Evolutionary conservation across 768 basidiomycete genomes (phyloP).

Genomic region (Mrakia frigida): DNA sequence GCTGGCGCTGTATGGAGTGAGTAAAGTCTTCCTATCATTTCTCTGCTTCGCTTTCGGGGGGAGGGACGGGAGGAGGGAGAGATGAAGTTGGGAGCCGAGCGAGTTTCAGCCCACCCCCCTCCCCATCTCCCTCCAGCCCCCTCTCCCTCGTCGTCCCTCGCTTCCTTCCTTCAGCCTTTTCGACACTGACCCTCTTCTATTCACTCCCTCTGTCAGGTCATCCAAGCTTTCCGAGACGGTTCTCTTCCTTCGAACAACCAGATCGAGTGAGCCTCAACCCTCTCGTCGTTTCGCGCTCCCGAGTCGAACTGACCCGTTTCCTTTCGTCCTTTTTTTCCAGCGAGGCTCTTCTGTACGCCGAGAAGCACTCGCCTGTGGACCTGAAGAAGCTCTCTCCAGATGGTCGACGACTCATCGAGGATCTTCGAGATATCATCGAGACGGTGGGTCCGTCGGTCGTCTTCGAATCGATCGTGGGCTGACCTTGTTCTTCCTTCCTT

Average conservation of each 20-base stretch:
- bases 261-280: conserved; percentile 50
- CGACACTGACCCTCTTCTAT: not conserved
- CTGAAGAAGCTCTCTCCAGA: conserved; percentile 64
- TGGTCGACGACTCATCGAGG: conserved; percentile 68
- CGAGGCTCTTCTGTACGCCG: conserved; percentile 50
- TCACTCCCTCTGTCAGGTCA: conserved; percentile 40
- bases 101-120: not conserved
- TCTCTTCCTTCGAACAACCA: conserved; percentile 49
- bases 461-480: not conserved
- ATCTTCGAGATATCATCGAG: conserved; percentile 68
- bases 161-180: not conserved
- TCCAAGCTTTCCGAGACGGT: conserved; percentile 73
- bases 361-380: conserved; percentile 56
- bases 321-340: too few species aligned
- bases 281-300: too few species aligned
- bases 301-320: too few species aligned
- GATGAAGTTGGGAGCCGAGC: not conserved
- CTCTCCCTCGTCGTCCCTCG: not conserved
- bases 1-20: conserved; percentile 67
- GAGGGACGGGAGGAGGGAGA: not conserved
- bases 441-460: not conserved
- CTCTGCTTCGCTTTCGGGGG: not conserved
- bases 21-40: not conserved
- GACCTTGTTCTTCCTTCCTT: not conserved
- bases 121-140: not conserved